Evolutionary conservation across 192 early-diverging fungal species (phyloP).

Genomic region (Mortierella claussenii): DNA sequence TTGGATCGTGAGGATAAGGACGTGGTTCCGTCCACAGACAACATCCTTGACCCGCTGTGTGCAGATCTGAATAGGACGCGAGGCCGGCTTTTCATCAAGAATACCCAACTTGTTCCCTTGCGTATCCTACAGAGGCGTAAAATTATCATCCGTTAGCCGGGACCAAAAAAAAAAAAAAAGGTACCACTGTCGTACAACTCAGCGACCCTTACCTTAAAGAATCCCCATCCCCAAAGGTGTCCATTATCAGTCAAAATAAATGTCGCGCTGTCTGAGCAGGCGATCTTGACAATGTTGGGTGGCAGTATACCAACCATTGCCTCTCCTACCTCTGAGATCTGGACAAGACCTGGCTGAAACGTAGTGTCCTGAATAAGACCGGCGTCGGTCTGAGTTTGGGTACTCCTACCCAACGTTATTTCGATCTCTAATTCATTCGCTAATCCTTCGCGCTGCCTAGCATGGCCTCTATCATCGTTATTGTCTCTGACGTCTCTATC

Average conservation of each 20-base stretch:
- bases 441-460: background rate
- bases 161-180: too few relatives aligned
- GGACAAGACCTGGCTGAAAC: conserved; percentile 23
- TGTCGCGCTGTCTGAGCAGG: conserved; percentile 29
- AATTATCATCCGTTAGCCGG: too few relatives aligned
- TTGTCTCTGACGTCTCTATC: too few relatives aligned
- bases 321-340: background rate
- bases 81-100: background rate
- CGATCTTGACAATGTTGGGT: conserved; percentile 15
- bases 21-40: conserved; percentile 34
- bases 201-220: conserved; percentile 37
- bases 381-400: background rate
- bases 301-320: background rate
- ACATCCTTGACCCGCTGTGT: conserved; percentile 21
- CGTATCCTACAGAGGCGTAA: too few relatives aligned
- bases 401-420: conserved; percentile 12
- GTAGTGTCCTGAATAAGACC: conserved; percentile 24
- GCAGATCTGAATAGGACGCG: conserved; percentile 24
- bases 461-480: too few relatives aligned
- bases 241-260: conserved; percentile 38
- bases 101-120: conserved; percentile 7
- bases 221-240: conserved; percentile 42
- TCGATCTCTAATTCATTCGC: conserved; percentile 2
- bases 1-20: conserved; percentile 18
- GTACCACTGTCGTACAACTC: too few relatives aligned